Conservation (phyloP, 2,329 filamentous ascomycete genomes). For the Elsinoe perseae region DNA sequence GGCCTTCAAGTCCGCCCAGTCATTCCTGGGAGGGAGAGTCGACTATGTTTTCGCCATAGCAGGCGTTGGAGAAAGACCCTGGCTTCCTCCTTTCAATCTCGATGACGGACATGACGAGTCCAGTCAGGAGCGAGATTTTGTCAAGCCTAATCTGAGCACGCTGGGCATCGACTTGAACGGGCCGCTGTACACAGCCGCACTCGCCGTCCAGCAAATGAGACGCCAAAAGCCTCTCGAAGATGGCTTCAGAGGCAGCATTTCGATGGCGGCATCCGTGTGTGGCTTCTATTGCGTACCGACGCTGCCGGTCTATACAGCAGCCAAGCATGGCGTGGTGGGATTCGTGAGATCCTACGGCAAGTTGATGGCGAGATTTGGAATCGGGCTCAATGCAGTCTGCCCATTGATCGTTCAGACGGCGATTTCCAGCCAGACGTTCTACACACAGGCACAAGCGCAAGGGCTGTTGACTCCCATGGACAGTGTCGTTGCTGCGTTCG, state of each 20-base stretch:
- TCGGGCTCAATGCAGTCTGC: slow-evolving; percentile 38
- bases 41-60: slow-evolving; percentile 37
- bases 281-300: slow-evolving; percentile 38
- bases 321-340: slow-evolving; percentile 35
- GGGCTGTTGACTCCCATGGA: slow-evolving; percentile 35
- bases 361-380: slow-evolving; percentile 33
- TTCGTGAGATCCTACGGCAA: slow-evolving; percentile 37
- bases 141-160: slow-evolving; percentile 33
- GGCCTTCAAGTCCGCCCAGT: slow-evolving; percentile 30
- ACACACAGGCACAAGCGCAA: slow-evolving; percentile 30
- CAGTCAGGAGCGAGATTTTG: slow-evolving; percentile 23
- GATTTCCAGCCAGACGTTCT: slow-evolving; percentile 34
- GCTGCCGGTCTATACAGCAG: slow-evolving; percentile 38
- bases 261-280: slow-evolving; percentile 35
- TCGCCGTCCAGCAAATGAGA: slow-evolving; percentile 40
- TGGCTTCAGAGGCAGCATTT: slow-evolving; percentile 34
- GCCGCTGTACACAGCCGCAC: slow-evolving; percentile 35
- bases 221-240: slow-evolving; percentile 30
- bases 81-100: slow-evolving; percentile 26
- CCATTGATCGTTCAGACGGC: slow-evolving; percentile 36
- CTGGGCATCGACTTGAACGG: slow-evolving; percentile 38
- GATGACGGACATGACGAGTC: not conserved
- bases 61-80: slow-evolving; percentile 35
- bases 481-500: slow-evolving; percentile 35
- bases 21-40: slow-evolving; percentile 30